These are phyloP conservation scores for Jatropha curcas DNA, from an alignment of 345 rosid genomes.

Conservation along the genomic window DNA sequence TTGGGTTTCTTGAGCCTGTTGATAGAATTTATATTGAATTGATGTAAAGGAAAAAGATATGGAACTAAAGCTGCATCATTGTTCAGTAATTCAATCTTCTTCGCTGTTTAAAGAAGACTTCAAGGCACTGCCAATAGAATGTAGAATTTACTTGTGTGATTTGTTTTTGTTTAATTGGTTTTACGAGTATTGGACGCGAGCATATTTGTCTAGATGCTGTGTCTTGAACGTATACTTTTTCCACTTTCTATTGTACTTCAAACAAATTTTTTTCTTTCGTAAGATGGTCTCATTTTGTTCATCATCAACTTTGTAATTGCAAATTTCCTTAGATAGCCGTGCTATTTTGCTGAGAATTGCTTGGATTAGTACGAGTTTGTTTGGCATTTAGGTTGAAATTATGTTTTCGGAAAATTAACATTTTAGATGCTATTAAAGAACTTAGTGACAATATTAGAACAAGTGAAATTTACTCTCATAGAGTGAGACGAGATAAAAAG, in stretches of 20 bases:
- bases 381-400: too few relatives aligned
- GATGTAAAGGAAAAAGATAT: slow-evolving; percentile 3
- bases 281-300: background rate
- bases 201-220: background rate
- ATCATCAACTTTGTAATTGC: background rate
- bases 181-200: background rate
- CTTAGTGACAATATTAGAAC: too few relatives aligned
- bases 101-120: slow-evolving; percentile 6
- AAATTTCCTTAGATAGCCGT: too few relatives aligned
- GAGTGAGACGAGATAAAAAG: too few relatives aligned
- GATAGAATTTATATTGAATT: background rate
- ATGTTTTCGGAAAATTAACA: too few relatives aligned
- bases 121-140: background rate
- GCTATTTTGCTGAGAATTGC: too few relatives aligned
- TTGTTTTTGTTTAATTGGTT: slow-evolving; percentile 1
- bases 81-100: background rate
- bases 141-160: slow-evolving; percentile 6
- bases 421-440: too few relatives aligned
- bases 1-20: slow-evolving; percentile 2
- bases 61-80: background rate
- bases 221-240: background rate
- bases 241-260: slow-evolving; percentile 6
- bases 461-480: too few relatives aligned
- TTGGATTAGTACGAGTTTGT: too few relatives aligned
- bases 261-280: background rate